These are phyloP conservation scores for Tetrahymena malaccensis DNA, from an alignment of 73 alveolate genomes.

Conservation along the genomic window DNA sequence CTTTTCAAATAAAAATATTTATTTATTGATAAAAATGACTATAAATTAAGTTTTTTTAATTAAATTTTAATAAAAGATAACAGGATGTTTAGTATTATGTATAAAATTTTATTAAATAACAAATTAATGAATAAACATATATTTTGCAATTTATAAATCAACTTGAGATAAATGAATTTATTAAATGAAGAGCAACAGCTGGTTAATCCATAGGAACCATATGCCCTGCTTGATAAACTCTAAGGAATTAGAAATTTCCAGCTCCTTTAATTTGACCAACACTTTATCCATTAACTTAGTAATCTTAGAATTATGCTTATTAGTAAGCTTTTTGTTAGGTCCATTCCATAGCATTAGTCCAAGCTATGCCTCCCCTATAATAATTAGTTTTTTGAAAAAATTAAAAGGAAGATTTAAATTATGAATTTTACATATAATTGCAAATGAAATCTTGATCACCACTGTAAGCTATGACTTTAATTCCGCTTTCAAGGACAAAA, in stretches of 20 bases:
- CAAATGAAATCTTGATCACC: neutral
- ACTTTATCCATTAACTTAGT: neutral
- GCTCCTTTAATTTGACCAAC: slow-evolving; percentile 7
- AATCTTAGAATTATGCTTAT: neutral
- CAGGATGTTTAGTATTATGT: no score
- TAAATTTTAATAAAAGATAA: no score
- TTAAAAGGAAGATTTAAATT: neutral
- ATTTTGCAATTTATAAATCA: neutral
- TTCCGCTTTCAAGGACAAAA: neutral
- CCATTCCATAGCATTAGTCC: neutral
- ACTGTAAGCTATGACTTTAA: neutral
- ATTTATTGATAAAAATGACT: no score
- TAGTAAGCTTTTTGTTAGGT: neutral
- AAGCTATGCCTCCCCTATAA: neutral
- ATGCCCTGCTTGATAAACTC: slow-evolving; percentile 87
- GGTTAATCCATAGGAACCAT: slow-evolving; percentile 94
- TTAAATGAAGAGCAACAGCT: slow-evolving; percentile 59
- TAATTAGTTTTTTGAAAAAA: neutral
- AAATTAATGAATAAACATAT: no score
- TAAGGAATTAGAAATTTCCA: slow-evolving; percentile 57
- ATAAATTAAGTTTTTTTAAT: no score
- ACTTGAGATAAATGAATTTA: slow-evolving; percentile 50
- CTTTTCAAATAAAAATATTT: no score
- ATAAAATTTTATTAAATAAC: no score
- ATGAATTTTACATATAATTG: neutral